Base-by-base conservation (phyloP, 2,329 filamentous ascomycete genomes). In the Calonectria montana region DNA sequence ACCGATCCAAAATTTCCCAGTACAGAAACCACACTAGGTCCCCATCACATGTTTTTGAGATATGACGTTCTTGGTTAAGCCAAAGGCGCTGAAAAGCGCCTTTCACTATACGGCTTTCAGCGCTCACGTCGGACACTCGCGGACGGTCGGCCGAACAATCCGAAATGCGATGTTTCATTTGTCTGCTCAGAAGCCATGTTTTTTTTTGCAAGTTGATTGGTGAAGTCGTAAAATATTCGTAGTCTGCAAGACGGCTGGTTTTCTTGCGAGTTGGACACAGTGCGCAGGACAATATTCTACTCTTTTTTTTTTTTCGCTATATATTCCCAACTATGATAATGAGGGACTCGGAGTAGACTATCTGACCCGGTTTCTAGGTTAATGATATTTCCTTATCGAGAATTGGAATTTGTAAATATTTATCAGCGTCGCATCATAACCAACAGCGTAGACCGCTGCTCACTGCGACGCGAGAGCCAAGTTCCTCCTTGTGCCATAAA, bases 401-500 rank as follows among this genome's bases (percentile, higher is more conserved):
- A n/a, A n/a, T n/a, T n/a, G n/a, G n/a, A n/a, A n/a, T n/a, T n/a
- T n/a, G n/a, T n/a, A n/a, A n/a, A n/a, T n/a, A n/a, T n/a, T n/a
- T n/a, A n/a, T n/a, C n/a, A n/a, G n/a, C n/a, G n/a, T n/a, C n/a
- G n/a, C n/a, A n/a, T n/a, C n/a, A n/a, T n/a, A n/a, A n/a, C n/a
- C n/a, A n/a, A n/a, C n/a, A n/a, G n/a, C n/a, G n/a, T n/a, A n/a
- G n/a, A n/a, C 31, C 13, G 9, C 23, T 23, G n/a, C 18, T 57
- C 7, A 57, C 29, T 37, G 53, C n/a, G n/a, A 16, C 10, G 29
- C 53, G 0, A 57, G 3, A 4, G 53, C 53, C 10, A 57, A n/a
- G 61, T 78, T 77, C n/a, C 65, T 50, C 37, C 43, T 66, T 6
- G 62, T 72, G 6, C 68, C 73, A 21, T 69, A 78, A 15, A 64